phyloP scores from a whole-genome alignment of 352 stramenopile species.

The Phytopythium mirpurense region DNA sequence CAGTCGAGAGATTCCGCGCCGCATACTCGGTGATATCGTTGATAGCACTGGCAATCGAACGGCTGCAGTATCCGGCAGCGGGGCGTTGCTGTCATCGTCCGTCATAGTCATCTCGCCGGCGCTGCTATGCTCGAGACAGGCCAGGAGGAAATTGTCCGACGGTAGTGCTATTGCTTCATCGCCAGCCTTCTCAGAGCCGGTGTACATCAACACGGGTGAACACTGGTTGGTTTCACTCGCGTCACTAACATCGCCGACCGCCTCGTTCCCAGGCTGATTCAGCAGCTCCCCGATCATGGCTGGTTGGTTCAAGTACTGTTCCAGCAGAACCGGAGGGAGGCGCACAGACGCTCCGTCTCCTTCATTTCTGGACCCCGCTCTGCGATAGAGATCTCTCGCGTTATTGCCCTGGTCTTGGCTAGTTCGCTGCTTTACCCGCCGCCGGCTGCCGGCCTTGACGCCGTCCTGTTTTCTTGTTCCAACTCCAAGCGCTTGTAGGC shows the following conservation, averaged over 20 bases:
- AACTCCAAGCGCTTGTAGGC: not conserved
- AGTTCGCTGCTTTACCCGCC: not conserved
- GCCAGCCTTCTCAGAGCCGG: too few species aligned
- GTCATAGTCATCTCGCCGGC: not conserved
- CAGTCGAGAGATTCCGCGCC: not conserved
- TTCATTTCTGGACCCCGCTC: conserved; percentile 30
- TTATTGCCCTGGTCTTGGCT: not conserved
- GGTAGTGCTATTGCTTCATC: too few species aligned
- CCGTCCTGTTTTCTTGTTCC: not conserved
- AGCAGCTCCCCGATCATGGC: conserved; percentile 29
- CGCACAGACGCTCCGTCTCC: conserved; percentile 6
- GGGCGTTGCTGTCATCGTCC: not conserved
- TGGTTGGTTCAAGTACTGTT: conserved; percentile 42
- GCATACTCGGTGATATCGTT: not conserved
- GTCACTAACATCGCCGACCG: not conserved
- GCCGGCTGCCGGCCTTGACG: not conserved
- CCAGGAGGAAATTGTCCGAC: too few species aligned
- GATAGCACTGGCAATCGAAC: conserved; percentile 1
- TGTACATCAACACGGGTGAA: too few species aligned
- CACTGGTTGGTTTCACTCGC: too few species aligned
- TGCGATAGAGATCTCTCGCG: not conserved
- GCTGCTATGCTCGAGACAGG: too few species aligned
- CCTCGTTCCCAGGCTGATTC: conserved; percentile 4
- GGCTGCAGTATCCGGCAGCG: not conserved
- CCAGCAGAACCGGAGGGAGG: conserved; percentile 18